phyloP scores from a whole-genome alignment of 306 rosid species.

The Heteromeles arbutifolia region DNA sequence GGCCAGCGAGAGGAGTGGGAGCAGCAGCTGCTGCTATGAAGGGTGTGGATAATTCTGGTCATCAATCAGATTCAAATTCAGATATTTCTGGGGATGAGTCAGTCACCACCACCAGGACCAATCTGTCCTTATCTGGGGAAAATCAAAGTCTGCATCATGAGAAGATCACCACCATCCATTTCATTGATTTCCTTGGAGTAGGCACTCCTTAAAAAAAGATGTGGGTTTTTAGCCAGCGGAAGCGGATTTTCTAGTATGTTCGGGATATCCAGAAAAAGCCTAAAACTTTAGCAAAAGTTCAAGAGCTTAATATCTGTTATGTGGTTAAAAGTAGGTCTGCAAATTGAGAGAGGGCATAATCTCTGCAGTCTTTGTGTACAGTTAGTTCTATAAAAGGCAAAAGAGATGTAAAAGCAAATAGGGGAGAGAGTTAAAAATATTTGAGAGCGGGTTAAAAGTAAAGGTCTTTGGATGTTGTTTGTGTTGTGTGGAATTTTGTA shows the following conservation, averaged over 20 bases:
- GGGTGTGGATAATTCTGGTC: slow-evolving; percentile 42
- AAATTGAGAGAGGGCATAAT: not conserved
- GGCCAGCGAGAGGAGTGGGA: not conserved
- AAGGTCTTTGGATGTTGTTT: slow-evolving; percentile 28
- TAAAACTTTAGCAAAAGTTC: slow-evolving; percentile 4
- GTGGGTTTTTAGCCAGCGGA: not conserved
- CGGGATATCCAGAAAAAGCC: not conserved
- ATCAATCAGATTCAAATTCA: slow-evolving; percentile 64
- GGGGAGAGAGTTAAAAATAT: not conserved
- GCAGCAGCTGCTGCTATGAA: not conserved
- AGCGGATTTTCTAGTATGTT: not conserved
- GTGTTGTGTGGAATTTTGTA: slow-evolving; percentile 31
- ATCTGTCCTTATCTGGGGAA: slow-evolving; percentile 35
- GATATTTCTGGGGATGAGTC: slow-evolving; percentile 72
- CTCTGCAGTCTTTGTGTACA: slow-evolving; percentile 42
- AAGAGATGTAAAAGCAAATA: slow-evolving; percentile 3
- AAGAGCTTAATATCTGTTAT: not conserved
- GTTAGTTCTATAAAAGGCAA: slow-evolving; percentile 40
- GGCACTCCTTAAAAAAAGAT: slow-evolving; percentile 36
- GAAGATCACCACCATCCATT: slow-evolving; percentile 27
- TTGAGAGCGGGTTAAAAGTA: not conserved
- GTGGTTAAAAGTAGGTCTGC: not conserved
- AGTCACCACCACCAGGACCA: slow-evolving; percentile 42
- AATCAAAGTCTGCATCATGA: slow-evolving; percentile 25
- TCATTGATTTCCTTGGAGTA: slow-evolving; percentile 93